Percentiles rank a stretch among this genome's conserved stretches.
phyloP scores from a whole-genome alignment of 2,329 filamentous ascomycete species.

The Myriosclerotinia duriaeana region DNA sequence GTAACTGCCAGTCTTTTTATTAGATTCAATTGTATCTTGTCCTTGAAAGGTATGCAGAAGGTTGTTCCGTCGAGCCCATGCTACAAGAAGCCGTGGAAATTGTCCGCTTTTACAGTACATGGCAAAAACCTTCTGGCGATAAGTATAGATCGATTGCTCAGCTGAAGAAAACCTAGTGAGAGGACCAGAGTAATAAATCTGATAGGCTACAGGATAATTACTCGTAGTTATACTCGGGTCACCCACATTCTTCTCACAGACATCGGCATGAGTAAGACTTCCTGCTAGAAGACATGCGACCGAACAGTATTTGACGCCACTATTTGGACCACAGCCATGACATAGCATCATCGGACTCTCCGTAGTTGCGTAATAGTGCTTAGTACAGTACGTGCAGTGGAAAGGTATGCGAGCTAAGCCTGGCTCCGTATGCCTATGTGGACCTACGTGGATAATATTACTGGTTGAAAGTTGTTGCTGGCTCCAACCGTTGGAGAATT shows the following conservation, averaged over 20 bases:
- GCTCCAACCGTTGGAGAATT: constrained; percentile 22
- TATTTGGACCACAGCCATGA: constrained; percentile 31
- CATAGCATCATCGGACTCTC: constrained; percentile 30
- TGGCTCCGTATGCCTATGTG: neutral
- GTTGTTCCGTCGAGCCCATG: constrained; percentile 29
- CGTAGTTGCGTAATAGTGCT: constrained; percentile 8
- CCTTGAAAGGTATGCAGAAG: constrained; percentile 2
- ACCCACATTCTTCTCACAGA: constrained; percentile 27
- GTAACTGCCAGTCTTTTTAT: constrained; percentile 34
- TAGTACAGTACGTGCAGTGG: constrained; percentile 26
- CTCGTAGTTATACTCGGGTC: neutral
- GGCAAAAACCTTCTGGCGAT: constrained; percentile 34
- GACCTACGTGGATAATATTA: constrained; percentile 3
- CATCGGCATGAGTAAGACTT: constrained; percentile 29
- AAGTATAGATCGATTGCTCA: constrained; percentile 26
- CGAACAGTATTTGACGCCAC: constrained; percentile 34
- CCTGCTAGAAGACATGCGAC: constrained; percentile 34
- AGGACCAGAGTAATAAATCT: constrained; percentile 1
- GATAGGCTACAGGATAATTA: constrained; percentile 16
- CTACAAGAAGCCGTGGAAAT: constrained; percentile 31
- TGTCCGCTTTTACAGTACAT: constrained; percentile 33
- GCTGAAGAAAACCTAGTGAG: neutral
- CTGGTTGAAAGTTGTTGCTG: constrained; percentile 1
- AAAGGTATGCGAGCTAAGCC: neutral
- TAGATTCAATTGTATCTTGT: constrained; percentile 22